A percentile compares a stretch with the other conserved stretches of the same genome.
phyloP scores from a whole-genome alignment of 2,329 filamentous ascomycete genomes.

The Helicocarpus griseus region DNA sequence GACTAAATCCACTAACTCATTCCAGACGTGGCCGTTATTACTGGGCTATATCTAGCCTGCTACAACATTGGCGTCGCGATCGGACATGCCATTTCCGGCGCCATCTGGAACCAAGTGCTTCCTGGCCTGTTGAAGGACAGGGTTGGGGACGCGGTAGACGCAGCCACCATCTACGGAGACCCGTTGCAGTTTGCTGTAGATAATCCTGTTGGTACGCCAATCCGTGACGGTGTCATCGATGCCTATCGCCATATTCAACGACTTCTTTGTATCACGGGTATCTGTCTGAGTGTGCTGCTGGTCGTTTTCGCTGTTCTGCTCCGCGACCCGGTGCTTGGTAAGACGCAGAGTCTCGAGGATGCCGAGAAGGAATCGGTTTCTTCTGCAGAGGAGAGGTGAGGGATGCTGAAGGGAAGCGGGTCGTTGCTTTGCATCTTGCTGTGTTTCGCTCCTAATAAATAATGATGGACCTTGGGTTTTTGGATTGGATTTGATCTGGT shows the following conservation, averaged over 20 bases:
- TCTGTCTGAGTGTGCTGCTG: constrained; percentile 39
- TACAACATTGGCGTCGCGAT: constrained; percentile 55
- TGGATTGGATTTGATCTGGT: too few species aligned
- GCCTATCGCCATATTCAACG: constrained; percentile 39
- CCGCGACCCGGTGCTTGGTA: constrained; percentile 37
- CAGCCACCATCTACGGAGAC: constrained; percentile 30
- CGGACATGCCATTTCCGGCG: constrained; percentile 51
- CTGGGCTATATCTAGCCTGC: constrained; percentile 52
- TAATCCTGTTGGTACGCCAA: constrained; percentile 37
- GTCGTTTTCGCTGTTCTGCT: constrained; percentile 38
- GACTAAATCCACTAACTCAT: constrained; percentile 1
- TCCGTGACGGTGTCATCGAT: constrained; percentile 34
- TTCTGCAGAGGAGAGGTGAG: constrained; percentile 8
- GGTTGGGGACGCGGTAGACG: constrained; percentile 32
- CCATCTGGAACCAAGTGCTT: constrained; percentile 53
- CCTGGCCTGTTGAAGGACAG: constrained; percentile 35
- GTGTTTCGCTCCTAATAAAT: too few species aligned
- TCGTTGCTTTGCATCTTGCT: background rate
- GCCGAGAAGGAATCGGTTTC: constrained; percentile 23
- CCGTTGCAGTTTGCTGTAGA: constrained; percentile 30
- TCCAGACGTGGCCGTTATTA: constrained; percentile 51
- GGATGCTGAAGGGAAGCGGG: background rate
- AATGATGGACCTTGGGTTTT: too few species aligned
- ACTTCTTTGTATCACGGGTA: constrained; percentile 42
- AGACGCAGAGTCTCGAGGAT: constrained; percentile 37